These are phyloP conservation scores for Tuber calosporum DNA, from an alignment of 495 filamentous ascomycete genomes.

Conservation along the genomic window DNA sequence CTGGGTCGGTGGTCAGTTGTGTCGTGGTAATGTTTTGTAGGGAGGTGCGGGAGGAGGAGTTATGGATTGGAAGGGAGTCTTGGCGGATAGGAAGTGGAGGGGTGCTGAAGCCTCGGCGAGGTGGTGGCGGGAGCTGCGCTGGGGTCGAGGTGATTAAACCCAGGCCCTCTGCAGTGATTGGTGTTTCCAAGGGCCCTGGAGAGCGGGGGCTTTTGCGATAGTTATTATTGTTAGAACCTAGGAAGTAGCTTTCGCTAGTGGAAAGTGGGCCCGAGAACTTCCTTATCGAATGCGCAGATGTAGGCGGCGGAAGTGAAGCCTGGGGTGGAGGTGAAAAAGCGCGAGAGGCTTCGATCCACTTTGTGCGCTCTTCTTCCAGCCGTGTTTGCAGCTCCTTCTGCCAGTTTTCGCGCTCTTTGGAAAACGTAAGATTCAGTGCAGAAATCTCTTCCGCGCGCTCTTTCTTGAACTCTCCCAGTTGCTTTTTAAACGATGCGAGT, in stretches of 20 bases:
- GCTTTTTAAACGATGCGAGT: slow-evolving; percentile 35
- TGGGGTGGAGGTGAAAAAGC: slow-evolving; percentile 44
- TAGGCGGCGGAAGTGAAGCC: slow-evolving; percentile 49
- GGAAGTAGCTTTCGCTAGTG: slow-evolving; percentile 40
- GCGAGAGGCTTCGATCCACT: slow-evolving; percentile 58
- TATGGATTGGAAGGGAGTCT: slow-evolving; percentile 45
- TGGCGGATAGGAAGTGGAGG: slow-evolving; percentile 16
- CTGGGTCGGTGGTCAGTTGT: slow-evolving; percentile 14
- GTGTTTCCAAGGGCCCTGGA: background rate
- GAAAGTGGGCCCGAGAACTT: slow-evolving; percentile 28
- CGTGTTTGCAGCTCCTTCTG: slow-evolving; percentile 57
- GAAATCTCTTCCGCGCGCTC: slow-evolving; percentile 54
- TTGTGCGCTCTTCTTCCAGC: slow-evolving; percentile 65
- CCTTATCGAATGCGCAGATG: slow-evolving; percentile 46
- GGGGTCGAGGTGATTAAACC: background rate
- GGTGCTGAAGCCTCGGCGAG: slow-evolving; percentile 27
- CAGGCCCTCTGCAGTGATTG: background rate
- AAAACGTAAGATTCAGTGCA: slow-evolving; percentile 60
- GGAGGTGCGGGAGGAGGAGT: slow-evolving; percentile 46
- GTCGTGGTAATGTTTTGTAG: slow-evolving; percentile 43
- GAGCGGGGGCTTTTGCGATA: background rate
- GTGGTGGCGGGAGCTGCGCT: slow-evolving; percentile 19
- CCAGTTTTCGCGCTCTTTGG: slow-evolving; percentile 62
- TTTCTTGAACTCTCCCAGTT: slow-evolving; percentile 31
- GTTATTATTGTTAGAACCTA: slow-evolving; percentile 35